Conservation (phyloP, 2,329 filamentous ascomycete genomes). For the Cercospora sp. region DNA sequence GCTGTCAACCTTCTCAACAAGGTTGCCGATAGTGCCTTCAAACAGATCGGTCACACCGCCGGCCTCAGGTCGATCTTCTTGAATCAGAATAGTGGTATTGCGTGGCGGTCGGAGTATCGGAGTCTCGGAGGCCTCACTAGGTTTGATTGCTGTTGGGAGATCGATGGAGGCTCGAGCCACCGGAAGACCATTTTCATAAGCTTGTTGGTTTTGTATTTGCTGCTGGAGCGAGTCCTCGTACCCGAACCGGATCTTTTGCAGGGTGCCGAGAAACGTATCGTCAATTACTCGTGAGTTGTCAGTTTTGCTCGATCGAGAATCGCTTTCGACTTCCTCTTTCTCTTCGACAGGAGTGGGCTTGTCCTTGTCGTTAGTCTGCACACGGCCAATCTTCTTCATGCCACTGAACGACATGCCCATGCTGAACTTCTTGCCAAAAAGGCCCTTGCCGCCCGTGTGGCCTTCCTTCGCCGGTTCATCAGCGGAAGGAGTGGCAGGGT, state of each 20-base stretch:
- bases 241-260: slow-evolving; percentile 70
- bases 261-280: slow-evolving; percentile 69
- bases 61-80: slow-evolving; percentile 63
- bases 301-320: slow-evolving; percentile 54
- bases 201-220: slow-evolving; percentile 34
- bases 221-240: slow-evolving; percentile 69
- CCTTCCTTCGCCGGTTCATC: slow-evolving; percentile 59
- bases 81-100: slow-evolving; percentile 63
- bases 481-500: slow-evolving; percentile 41
- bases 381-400: slow-evolving; percentile 78
- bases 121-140: slow-evolving; percentile 70
- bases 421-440: slow-evolving; percentile 83
- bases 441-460: slow-evolving; percentile 44
- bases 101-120: slow-evolving; percentile 72
- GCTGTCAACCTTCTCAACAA: slow-evolving; percentile 74
- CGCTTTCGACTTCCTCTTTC: slow-evolving; percentile 60
- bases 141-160: slow-evolving; percentile 65
- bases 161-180: slow-evolving; percentile 38
- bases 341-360: slow-evolving; percentile 75
- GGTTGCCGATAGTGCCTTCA: slow-evolving; percentile 77
- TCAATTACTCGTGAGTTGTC: slow-evolving; percentile 72
- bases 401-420: slow-evolving; percentile 67
- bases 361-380: slow-evolving; percentile 62
- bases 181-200: slow-evolving; percentile 38
- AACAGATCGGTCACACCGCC: slow-evolving; percentile 80